phyloP scores from a whole-genome alignment of 805 yeast genomes.

The Lachancea waltii region DNA sequence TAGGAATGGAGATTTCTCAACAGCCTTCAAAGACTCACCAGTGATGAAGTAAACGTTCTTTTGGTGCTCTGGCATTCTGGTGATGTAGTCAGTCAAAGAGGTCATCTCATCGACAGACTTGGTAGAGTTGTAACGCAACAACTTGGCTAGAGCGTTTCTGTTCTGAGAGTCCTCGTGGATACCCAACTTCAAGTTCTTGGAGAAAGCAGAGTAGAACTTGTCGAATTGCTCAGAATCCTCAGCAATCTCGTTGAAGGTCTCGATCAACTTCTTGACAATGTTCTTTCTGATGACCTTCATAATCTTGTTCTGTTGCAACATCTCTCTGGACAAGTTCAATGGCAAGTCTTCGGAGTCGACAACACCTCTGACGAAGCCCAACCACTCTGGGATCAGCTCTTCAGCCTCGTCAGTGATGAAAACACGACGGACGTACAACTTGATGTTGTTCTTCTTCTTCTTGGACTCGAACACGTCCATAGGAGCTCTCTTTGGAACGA shows the following conservation, averaged over 20 bases:
- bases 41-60: conserved; percentile 99
- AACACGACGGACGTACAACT: conserved; percentile 97
- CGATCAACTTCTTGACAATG: conserved; percentile 96
- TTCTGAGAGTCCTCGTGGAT: conserved; percentile 98
- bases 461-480: conserved; percentile 95
- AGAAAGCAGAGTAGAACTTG: conserved; percentile 95
- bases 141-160: conserved; percentile 92
- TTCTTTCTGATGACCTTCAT: conserved; percentile 99
- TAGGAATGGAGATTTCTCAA: conserved; percentile 98
- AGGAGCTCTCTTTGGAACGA: conserved; percentile 99
- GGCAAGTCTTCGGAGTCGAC: conserved; percentile 99
- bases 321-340: conserved; percentile 98
- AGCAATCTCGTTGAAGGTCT: conserved; percentile 98
- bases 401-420: conserved; percentile 99
- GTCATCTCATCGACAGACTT: conserved; percentile 91
- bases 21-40: conserved; percentile 96
- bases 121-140: conserved; percentile 95
- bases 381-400: conserved; percentile 98
- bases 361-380: conserved; percentile 95
- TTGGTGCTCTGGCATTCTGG: conserved; percentile 99
- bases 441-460: conserved; percentile 99
- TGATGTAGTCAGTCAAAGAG: conserved; percentile 92
- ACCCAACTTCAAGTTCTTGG: conserved; percentile 98
- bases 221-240: conserved; percentile 98
- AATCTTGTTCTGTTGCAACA: conserved; percentile 99